phyloP scores from a whole-genome alignment of 257 asterid genomes.

The Catharanthus roseus region DNA sequence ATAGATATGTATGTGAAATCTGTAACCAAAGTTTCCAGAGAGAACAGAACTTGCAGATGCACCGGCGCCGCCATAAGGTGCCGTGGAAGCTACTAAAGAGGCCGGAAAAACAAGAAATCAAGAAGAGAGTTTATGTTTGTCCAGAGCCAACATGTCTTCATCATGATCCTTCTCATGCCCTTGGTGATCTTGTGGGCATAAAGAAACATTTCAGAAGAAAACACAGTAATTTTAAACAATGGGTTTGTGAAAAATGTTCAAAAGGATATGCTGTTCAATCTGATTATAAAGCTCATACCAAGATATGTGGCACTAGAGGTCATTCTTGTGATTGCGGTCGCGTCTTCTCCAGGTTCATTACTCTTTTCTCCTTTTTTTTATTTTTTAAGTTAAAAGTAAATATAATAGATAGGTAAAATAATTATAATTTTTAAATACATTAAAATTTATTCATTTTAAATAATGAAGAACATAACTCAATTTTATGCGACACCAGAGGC shows the following conservation, averaged over 20 bases:
- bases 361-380: neutral
- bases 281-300: constrained; percentile 41
- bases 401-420: too few relatives aligned
- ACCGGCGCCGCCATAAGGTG: constrained; percentile 37
- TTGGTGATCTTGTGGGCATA: constrained; percentile 43
- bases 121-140: constrained; percentile 34
- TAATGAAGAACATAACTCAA: too few relatives aligned
- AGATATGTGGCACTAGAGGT: constrained; percentile 47
- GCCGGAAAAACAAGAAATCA: constrained; percentile 17
- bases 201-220: constrained; percentile 42
- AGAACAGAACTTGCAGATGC: constrained; percentile 45
- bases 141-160: constrained; percentile 42
- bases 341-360: constrained; percentile 40
- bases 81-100: constrained; percentile 38
- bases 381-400: too few relatives aligned
- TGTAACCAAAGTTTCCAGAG: constrained; percentile 41
- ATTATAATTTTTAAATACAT: too few relatives aligned
- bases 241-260: constrained; percentile 36
- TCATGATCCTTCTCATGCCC: constrained; percentile 35
- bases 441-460: too few relatives aligned
- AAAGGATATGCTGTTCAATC: constrained; percentile 49
- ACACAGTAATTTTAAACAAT: constrained; percentile 35
- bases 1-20: constrained; percentile 36
- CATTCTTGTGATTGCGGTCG: constrained; percentile 46
- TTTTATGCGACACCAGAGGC: too few relatives aligned